Evolutionary conservation across 2,329 filamentous ascomycete genomes (phyloP), one percentile per base, ranked within the genome.

Genomic region (Zymoseptoria crescenta): DNA sequence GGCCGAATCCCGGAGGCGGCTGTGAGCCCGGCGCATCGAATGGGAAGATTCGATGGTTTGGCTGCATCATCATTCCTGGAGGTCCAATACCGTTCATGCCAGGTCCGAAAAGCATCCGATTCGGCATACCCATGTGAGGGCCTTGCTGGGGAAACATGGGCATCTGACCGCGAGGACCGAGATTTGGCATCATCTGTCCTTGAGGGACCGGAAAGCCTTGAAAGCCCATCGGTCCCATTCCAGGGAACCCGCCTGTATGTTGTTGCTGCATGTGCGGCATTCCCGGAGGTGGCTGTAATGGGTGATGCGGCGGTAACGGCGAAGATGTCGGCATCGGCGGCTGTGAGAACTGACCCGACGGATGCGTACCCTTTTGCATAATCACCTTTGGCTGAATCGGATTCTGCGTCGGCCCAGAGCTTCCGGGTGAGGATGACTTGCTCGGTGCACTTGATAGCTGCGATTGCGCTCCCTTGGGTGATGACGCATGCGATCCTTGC

Each of bases 401-500:
- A 51, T 81, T 81, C 64, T 88, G 87, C 45, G 83, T 77, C 13
- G 88, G 84, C 59, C 82, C 76, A 16, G 81, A 77, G 67, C 84
- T 83, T 55, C 76, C 76, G 10, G 84, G 84, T 54, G 84, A 86
- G 28, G 79, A 79, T 0, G 83, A 77, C 75, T 62, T 87, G 81
- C 70, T 76, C 8, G 75, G 73, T 13, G 70, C 74, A 29, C 74
- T 73, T 10, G 73, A 74, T 24, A 73, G 67, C 57, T 88, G 83
- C 1, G 69, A 68, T 16, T 66, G 64, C 19, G 89, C 86, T 2
- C 85, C 83, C 62, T 87, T 85, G 2, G 90, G 88, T 55, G 85
- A 87, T 6, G 84, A 83, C 7, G 83, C 79, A 70, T 86, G 84
- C 8, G 85, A 85, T 27, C 86, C 87, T 71, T 94, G 91, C 64